These are phyloP conservation scores for Talaromyces liani DNA, from an alignment of 495 filamentous ascomycete species.

Conservation along the genomic window DNA sequence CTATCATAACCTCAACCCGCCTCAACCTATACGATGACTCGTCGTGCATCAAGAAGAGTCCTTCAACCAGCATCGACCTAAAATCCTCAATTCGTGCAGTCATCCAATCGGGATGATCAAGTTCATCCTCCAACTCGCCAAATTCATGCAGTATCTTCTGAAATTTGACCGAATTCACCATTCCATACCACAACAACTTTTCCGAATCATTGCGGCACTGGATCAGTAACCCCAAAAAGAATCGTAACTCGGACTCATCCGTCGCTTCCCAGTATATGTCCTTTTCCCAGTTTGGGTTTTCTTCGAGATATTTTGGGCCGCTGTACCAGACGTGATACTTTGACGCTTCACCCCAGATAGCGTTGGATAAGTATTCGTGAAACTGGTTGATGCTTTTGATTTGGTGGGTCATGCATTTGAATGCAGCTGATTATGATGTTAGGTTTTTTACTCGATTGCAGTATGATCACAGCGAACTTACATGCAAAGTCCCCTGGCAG, in stretches of 20 bases:
- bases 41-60: neutral
- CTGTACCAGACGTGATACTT: neutral
- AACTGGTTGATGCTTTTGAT: neutral
- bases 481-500: neutral
- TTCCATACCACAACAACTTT: neutral
- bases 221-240: neutral
- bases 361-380: neutral
- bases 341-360: neutral
- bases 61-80: neutral
- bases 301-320: neutral
- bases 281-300: neutral
- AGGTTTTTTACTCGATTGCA: neutral
- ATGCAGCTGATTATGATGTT: neutral
- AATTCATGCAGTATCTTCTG: neutral
- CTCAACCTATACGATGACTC: neutral
- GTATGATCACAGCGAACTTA: neutral
- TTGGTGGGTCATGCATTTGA: neutral
- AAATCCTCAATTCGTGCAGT: neutral
- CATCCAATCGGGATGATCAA: neutral
- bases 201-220: neutral
- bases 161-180: neutral
- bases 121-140: neutral
- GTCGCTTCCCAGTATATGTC: neutral
- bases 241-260: neutral
- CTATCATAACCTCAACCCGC: neutral